Evolutionary conservation across 352 stramenopile genomes (phyloP).

Genomic region (Blastocystis sp.): DNA sequence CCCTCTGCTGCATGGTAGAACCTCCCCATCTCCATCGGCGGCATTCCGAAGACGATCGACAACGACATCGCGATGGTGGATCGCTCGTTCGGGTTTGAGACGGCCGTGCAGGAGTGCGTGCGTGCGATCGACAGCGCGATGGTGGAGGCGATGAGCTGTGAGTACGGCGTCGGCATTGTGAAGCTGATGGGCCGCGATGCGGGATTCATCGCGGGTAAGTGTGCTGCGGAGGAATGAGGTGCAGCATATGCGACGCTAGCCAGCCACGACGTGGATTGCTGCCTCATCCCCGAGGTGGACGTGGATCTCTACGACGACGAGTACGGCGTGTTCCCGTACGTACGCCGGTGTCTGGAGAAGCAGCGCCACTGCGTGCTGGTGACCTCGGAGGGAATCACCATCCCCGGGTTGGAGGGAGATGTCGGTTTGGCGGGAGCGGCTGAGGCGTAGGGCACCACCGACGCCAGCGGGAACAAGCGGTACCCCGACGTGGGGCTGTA

Average conservation of each 20-base stretch:
- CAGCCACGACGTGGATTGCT: slow-evolving; percentile 94
- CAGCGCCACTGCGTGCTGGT: slow-evolving; percentile 95
- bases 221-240: not conserved
- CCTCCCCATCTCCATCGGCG: slow-evolving; percentile 74
- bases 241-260: slow-evolving; percentile 87
- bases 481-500: slow-evolving; percentile 79
- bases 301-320: slow-evolving; percentile 64
- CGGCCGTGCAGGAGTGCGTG: slow-evolving; percentile 90
- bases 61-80: slow-evolving; percentile 97
- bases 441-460: slow-evolving; percentile 32
- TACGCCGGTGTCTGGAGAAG: slow-evolving; percentile 74
- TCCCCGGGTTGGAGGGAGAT: slow-evolving; percentile 57
- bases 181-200: slow-evolving; percentile 96
- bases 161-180: slow-evolving; percentile 94
- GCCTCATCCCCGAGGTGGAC: slow-evolving; percentile 91
- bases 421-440: not conserved
- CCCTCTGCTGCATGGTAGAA: not conserved
- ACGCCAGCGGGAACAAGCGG: slow-evolving; percentile 84
- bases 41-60: slow-evolving; percentile 98
- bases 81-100: slow-evolving; percentile 94
- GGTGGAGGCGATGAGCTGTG: slow-evolving; percentile 87
- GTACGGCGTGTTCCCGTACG: slow-evolving; percentile 73
- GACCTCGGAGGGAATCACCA: slow-evolving; percentile 86
- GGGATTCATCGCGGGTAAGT: slow-evolving; percentile 87
- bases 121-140: slow-evolving; percentile 80